Conservation (phyloP, 2,329 filamentous ascomycete species). For the Zasmidium cellare region DNA sequence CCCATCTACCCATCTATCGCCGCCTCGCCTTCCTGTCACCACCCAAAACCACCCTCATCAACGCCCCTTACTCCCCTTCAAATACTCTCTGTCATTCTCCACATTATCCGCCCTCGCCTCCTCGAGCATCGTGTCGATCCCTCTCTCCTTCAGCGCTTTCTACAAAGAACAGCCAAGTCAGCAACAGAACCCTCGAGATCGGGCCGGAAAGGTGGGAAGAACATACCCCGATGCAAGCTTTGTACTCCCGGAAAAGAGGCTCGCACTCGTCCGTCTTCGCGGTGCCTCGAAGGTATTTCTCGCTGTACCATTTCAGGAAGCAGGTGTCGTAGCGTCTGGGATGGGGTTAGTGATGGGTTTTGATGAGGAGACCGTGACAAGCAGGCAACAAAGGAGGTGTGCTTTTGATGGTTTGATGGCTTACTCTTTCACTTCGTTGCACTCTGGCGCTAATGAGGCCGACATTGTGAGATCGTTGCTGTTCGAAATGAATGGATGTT, state of each 20-base stretch:
- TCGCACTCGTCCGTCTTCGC: conserved; percentile 85
- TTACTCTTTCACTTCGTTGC: conserved; percentile 94
- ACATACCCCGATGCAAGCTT: conserved; percentile 77
- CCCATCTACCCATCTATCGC: no score
- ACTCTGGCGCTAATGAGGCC: conserved; percentile 89
- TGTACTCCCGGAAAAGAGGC: conserved; percentile 83
- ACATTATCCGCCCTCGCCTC: conserved; percentile 87
- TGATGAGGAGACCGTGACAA: not conserved
- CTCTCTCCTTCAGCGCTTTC: conserved; percentile 82
- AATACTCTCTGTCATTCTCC: conserved; percentile 76
- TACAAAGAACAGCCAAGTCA: conserved; percentile 40
- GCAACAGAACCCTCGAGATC: not conserved
- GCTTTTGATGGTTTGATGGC: conserved; percentile 31
- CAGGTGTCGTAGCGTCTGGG: conserved; percentile 91
- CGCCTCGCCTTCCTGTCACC: not conserved
- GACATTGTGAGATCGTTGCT: conserved; percentile 64
- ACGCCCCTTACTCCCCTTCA: conserved; percentile 46
- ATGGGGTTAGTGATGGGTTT: not conserved
- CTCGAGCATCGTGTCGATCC: conserved; percentile 89
- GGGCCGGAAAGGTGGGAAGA: not conserved
- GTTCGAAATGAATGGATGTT: not conserved
- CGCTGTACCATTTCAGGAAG: conserved; percentile 99
- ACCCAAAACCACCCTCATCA: not conserved
- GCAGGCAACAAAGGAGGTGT: not conserved
- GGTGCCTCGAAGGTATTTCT: conserved; percentile 89